Evolutionary conservation across 768 basidiomycete species (phyloP), one percentile per base, ranked within the genome.

Genomic region (Aureoboletus auriporus): DNA sequence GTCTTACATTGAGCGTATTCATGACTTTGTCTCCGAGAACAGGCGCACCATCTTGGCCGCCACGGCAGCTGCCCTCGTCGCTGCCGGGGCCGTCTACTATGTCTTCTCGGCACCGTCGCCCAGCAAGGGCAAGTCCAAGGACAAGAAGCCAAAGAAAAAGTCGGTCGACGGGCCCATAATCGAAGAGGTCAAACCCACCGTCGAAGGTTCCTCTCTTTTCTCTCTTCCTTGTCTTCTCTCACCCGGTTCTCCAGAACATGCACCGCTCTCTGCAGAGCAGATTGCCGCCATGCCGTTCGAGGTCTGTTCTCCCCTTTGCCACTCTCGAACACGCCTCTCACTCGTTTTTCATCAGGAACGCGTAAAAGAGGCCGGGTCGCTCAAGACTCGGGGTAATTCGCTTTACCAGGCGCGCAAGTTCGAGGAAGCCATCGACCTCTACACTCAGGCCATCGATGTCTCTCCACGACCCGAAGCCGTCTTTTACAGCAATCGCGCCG

Each of bases 401-500:
- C 80, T 84, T 12, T 91, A 90, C 69, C 76, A 81, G 57, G 69
- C 69, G 38, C 79, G 77, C 55, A 77, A 78, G 57, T 89, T 82
- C 56, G 63, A 68, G 6, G 69, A 71, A 38, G 88, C 88, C 9
- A 77, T 75, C 26, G 75, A 80, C 20, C 70, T 78, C 47, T 90
- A 91, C 71, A 86, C 86, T 10, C 79, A 78, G 49, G 89, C 89
- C 33, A 89, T 91, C 53, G 73, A 77, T 39, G 75, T 87, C 16
- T 75, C 88, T 5, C 84, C 88, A 8, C 84, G 81, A 64, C 81
- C 84, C 7, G 92, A 95, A 61, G 85, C 96, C 27, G 91, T 97
- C 29, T 99, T 86, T 72, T 97, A 84, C 78, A 91, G 89, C 69
- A 99, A 99, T 69, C 85, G 96, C 44, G 96, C 95, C 35, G 96